Evolutionary conservation across 2,329 filamentous ascomycete genomes (phyloP).

Genomic region (Trichoderma koningiopsis): DNA sequence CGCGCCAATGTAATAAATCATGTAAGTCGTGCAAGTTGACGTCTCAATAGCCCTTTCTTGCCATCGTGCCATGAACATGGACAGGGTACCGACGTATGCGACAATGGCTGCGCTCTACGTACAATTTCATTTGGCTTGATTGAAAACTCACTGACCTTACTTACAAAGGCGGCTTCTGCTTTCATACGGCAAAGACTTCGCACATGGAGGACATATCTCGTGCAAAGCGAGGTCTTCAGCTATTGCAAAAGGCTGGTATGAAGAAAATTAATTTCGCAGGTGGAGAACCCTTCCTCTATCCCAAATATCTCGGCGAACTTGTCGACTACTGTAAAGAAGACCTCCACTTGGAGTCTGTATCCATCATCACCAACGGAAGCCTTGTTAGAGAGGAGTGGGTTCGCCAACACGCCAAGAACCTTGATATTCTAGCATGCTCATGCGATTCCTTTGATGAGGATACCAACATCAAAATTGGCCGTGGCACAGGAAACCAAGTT

Average conservation of each 20-base stretch:
- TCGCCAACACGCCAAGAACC: conserved; percentile 42
- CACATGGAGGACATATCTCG: conserved; percentile 44
- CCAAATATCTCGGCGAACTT: conserved; percentile 46
- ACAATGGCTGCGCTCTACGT: not conserved
- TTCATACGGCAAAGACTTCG: conserved; percentile 56
- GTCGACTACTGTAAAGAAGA: conserved; percentile 51
- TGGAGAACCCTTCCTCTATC: conserved; percentile 57
- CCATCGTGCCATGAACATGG: not conserved
- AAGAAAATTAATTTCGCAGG: conserved; percentile 58
- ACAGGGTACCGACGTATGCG: not conserved
- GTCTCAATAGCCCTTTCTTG: not conserved
- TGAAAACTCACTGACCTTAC: not conserved
- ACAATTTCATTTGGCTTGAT: not conserved
- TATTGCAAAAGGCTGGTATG: conserved; percentile 55
- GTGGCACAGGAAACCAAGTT: conserved; percentile 52
- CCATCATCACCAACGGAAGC: conserved; percentile 57
- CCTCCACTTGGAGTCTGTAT: conserved; percentile 52
- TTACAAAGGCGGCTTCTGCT: conserved; percentile 52
- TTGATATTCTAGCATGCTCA: conserved; percentile 58
- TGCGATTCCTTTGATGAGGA: conserved; percentile 56
- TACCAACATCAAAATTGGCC: conserved; percentile 55
- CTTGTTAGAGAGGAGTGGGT: conserved; percentile 49
- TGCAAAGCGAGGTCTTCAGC: conserved; percentile 47
- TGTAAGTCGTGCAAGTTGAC: not conserved
- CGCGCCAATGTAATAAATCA: conserved; percentile 6